Base-by-base conservation (phyloP, 352 stramenopile species). In the Globisporangium sylvaticum region DNA sequence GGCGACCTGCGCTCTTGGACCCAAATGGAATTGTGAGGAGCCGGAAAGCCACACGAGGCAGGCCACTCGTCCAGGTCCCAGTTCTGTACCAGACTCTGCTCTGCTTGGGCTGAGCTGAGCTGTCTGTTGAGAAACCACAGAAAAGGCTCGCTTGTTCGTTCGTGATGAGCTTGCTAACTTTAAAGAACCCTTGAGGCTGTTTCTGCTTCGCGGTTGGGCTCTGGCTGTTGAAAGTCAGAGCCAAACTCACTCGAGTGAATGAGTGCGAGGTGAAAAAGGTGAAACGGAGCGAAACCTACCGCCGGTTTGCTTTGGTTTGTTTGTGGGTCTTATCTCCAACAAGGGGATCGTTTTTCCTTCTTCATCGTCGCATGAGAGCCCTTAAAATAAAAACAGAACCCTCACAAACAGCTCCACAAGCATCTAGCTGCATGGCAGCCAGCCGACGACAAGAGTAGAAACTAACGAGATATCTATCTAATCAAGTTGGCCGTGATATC, bases 1-100 rank as follows among this genome's bases (percentile, higher is more conserved):
- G 31, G 20, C 27, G 46, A 37, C 24, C 29, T 58, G 46, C 60
- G 60, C 56, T 62, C 31, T n/a, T n/a, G 31, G 60, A 46, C 50
- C 46, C 60, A 58, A 65, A 65, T 65, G 18, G 60, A 58, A 58
- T 65, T 58, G 44, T 65, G 46, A 65, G 60, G 46, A 54, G 20
- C 3, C 14, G n/a, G 46, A 29, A 14, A 54, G 46, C 46, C 14
- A 44, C 37, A 44, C 37, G 15, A 20, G 37, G 37, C 37, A 44
- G 37, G 3, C 37, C 37, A 5, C 12, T 44, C 14, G 37, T 18
- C 15, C 37, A 44, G 37, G 37, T 20, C 37, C 31, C 31, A 37
- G 31, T n/a, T n/a, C n/a, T n/a, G n/a, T n/a, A n/a, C 31, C 31
- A 37, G 4, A 8, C 31, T 37, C 8, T 8, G 37, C 37, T 44